Evolutionary conservation across 73 alveolate species (phyloP), one percentile per base, ranked within the genome.

Genomic region (Paramecium pentaurelia): DNA sequence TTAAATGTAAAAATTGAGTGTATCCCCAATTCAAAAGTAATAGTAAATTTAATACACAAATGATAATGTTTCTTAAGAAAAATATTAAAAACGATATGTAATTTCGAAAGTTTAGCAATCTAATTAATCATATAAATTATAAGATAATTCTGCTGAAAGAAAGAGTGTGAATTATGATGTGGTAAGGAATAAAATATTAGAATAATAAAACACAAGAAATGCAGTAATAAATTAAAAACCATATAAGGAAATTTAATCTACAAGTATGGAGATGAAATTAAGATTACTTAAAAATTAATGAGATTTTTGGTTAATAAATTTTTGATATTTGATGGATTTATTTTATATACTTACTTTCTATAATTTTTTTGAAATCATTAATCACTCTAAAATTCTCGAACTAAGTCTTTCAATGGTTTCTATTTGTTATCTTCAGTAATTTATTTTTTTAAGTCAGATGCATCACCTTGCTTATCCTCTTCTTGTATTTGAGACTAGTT

Each of bases 351-450:
- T 64, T 54, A 54, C 84, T 64, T 64, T 8, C 47, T 34, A 32
- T 64, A 12, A 32, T 28, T 20, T 11, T 60, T 64, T 64, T 9
- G 28, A 64, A 64, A 64, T 64, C 84, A 64, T 34, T 64, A 64
- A 64, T 64, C 84, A 34, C 84, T 64, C 84, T 64, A 64, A 28
- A 64, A 64, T 32, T 64, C 84, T 64, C 84, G 51, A 64, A 64
- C 84, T 8, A 64, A 27, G 11, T 64, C 84, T 32, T 64, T 64
- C 14, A 64, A 14, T 1, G 45, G 84, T 64, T 64, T 64, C 84
- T 27, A 32, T 34, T 64, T 64, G 25, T 4, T 18, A 32, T 64
- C 84, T n/a, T 64, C 84, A 27, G 3, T 12, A 32, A 20, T 16
- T 64, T 27, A 28, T 8, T 25, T 28, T 9, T 12, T 40, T 8